A percentile compares a stretch with the other conserved stretches of the same genome.
Evolutionary conservation across 495 filamentous ascomycete genomes (phyloP).

Genomic region (Podospora anserina): DNA sequence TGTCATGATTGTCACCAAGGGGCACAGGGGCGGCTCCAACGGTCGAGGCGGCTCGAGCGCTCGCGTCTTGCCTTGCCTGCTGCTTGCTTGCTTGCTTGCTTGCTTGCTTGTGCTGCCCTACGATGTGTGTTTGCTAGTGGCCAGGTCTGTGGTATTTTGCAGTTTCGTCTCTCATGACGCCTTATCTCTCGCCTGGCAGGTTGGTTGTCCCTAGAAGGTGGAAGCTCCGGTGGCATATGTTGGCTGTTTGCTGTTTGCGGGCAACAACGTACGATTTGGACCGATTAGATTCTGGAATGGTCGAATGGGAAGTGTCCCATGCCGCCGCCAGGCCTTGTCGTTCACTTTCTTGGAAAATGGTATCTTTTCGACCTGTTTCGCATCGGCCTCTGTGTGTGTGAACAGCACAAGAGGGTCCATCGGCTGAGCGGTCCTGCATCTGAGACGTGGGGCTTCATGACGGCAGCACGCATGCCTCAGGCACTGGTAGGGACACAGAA

Average conservation of each 20-base stretch:
- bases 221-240: neutral
- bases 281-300: neutral
- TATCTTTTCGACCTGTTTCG: neutral
- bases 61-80: neutral
- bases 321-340: neutral
- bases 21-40: constrained; percentile 2
- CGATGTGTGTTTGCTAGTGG: neutral
- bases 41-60: constrained; percentile 7
- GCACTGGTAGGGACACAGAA: constrained; percentile 19
- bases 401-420: neutral
- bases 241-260: neutral
- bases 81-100: neutral
- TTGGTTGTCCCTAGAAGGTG: neutral
- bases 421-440: constrained; percentile 25
- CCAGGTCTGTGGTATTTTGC: neutral
- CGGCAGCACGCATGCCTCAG: neutral
- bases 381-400: neutral
- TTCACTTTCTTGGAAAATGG: neutral
- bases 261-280: neutral
- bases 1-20: constrained; percentile 5
- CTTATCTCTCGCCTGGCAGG: neutral
- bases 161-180: neutral
- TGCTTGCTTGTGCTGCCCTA: neutral
- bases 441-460: constrained; percentile 8
- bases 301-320: constrained; percentile 20